Evolutionary conservation across 768 basidiomycete species (phyloP).

Genomic region (Phlebiopsis flavidoalba): DNA sequence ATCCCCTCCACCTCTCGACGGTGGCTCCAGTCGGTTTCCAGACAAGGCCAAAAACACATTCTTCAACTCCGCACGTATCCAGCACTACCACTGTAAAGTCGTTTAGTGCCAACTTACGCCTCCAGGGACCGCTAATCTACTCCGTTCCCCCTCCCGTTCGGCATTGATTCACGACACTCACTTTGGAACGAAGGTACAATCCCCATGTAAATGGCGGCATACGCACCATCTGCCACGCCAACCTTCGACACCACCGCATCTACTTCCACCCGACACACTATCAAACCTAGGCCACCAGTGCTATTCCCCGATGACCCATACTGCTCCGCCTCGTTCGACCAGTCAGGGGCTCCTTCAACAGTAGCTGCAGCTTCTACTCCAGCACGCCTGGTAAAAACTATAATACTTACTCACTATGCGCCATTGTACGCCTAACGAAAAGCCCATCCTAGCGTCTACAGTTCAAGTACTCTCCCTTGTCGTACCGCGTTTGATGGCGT

Average conservation of each 20-base stretch:
- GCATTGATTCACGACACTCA: no score
- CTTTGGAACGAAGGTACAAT: background rate
- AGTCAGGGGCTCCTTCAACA: background rate
- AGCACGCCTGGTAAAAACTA: constrained; percentile 29
- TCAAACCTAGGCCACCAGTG: constrained; percentile 1
- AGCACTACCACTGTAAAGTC: constrained; percentile 26
- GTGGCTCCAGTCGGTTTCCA: no score
- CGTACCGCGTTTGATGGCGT: constrained; percentile 60
- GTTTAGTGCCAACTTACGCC: no score
- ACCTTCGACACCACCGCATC: background rate
- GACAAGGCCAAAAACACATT: constrained; percentile 68
- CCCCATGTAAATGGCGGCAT: background rate
- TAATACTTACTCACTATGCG: constrained; percentile 5
- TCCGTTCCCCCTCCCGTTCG: no score
- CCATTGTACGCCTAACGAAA: background rate
- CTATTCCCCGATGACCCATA: constrained; percentile 40
- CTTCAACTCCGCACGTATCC: constrained; percentile 62
- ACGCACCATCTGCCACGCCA: background rate
- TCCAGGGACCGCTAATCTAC: background rate
- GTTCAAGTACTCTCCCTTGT: constrained; percentile 81
- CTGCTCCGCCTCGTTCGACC: constrained; percentile 51
- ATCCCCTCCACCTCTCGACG: no score
- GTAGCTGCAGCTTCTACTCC: constrained; percentile 30
- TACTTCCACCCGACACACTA: background rate
- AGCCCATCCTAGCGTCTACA: constrained; percentile 47